Evolutionary conservation across 202 grass and related monocot genomes (phyloP), one percentile per base, ranked within the genome.

Genomic region (Setaria viridis): DNA sequence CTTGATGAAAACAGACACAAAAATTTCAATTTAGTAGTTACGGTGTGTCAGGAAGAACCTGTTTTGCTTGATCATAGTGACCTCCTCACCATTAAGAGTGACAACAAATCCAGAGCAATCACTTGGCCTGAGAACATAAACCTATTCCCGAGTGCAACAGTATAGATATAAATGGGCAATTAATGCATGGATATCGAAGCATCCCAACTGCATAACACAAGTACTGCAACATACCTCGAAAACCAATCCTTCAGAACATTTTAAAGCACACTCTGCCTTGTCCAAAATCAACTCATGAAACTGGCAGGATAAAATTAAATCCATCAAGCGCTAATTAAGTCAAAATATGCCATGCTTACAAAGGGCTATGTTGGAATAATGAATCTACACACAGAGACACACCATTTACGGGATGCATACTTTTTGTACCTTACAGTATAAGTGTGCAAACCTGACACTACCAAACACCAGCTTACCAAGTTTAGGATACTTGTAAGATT

Each of bases 281-380:
- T 59, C 54, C 37, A 60, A 77, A 77, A 77, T 77, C 35, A 77
- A 45, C 32, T 77, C 74, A 46, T 77, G 39, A n/a, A 77, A 77
- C 74, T 77, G 74, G 3, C 17, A 62, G 37, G 34, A 62, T 21
- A 1, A 76, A 58, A 76, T 25, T 25, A 25, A 25, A 25, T 25
- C 25, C 25, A 25, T 25, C 25, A 25, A 25, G 25, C 25, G 25
- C 25, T 25, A 62, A 62, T 11, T 11, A 13, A 62, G 58, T 62
- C 9, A 62, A 62, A 4, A 62, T 30, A 10, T 10, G 8, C 19
- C 55, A 21, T 59, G 9, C 19, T 59, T n/a, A 9, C 20, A 5
- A 59, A 59, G 1, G 6, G 17, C 20, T 59, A 25, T 59, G 59
- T 32, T 62, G 9, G 25, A 62, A 11, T 30, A 10, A 29, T 62